phyloP scores from a whole-genome alignment of 306 rosid species.

The Argentina anserina region DNA sequence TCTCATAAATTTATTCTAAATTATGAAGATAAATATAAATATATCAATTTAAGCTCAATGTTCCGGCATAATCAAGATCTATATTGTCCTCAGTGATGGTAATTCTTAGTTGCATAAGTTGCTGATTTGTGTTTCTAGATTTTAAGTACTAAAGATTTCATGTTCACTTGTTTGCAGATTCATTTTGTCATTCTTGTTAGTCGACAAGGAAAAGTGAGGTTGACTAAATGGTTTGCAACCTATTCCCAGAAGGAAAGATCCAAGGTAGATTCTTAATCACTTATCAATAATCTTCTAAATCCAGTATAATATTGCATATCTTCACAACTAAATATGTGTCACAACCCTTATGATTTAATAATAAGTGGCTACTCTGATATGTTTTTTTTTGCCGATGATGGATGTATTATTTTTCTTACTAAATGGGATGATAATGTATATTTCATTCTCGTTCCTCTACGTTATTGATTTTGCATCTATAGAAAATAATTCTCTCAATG shows the following conservation, averaged over 20 bases:
- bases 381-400: no score
- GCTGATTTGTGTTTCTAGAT: background rate
- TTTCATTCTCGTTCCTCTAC: no score
- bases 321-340: no score
- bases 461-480: no score
- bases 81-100: background rate
- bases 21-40: background rate
- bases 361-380: no score
- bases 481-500: no score
- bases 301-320: no score
- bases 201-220: constrained; percentile 93
- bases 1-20: background rate
- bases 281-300: no score
- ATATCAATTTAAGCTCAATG: background rate
- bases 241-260: constrained; percentile 88
- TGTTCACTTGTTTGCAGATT: constrained; percentile 42
- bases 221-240: constrained; percentile 93
- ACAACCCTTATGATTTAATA: no score
- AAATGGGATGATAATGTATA: no score
- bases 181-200: constrained; percentile 88
- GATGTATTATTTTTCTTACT: no score
- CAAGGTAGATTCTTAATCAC: constrained; percentile 44
- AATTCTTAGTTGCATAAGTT: background rate
- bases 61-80: background rate
- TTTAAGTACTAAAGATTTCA: background rate